phyloP scores from a whole-genome alignment of 2,329 filamentous ascomycete species.

The Alternaria burnsii region DNA sequence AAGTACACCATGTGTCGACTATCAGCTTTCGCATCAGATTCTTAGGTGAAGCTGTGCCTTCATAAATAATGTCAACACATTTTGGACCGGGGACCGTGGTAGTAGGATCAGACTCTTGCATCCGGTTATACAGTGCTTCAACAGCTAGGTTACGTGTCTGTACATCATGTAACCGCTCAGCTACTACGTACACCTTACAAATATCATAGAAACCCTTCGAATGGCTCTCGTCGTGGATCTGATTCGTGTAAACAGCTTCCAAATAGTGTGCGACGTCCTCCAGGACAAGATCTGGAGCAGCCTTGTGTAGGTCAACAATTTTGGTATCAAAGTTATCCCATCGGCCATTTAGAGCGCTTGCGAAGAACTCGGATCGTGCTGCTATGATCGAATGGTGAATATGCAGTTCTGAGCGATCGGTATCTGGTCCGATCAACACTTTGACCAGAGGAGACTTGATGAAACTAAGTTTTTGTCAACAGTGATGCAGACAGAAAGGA shows the following conservation, averaged over 20 bases:
- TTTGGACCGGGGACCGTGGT: not conserved
- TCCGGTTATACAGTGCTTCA: not conserved
- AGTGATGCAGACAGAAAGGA: not conserved
- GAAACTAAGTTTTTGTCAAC: not conserved
- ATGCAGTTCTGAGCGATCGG: not conserved
- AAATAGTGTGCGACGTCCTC: conserved; percentile 21
- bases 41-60: not conserved
- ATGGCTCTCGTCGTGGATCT: conserved; percentile 5
- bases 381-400: conserved; percentile 6
- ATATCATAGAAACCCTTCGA: not conserved
- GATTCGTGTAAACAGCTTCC: conserved; percentile 18
- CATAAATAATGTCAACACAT: not conserved
- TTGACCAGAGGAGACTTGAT: conserved; percentile 6
- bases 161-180: conserved; percentile 13
- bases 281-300: conserved; percentile 12
- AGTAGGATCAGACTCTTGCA: not conserved
- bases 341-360: conserved; percentile 2
- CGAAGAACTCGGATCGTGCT: conserved; percentile 15
- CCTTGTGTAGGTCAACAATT: conserved; percentile 3
- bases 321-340: not conserved
- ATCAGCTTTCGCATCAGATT: not conserved
- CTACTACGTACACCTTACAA: conserved; percentile 27
- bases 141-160: not conserved
- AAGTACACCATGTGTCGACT: not conserved
- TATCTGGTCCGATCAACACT: conserved; percentile 6